Evolutionary conservation across 2,329 filamentous ascomycete genomes (phyloP), one percentile per base, ranked within the genome.

Genomic region (Talaromyces sp.): DNA sequence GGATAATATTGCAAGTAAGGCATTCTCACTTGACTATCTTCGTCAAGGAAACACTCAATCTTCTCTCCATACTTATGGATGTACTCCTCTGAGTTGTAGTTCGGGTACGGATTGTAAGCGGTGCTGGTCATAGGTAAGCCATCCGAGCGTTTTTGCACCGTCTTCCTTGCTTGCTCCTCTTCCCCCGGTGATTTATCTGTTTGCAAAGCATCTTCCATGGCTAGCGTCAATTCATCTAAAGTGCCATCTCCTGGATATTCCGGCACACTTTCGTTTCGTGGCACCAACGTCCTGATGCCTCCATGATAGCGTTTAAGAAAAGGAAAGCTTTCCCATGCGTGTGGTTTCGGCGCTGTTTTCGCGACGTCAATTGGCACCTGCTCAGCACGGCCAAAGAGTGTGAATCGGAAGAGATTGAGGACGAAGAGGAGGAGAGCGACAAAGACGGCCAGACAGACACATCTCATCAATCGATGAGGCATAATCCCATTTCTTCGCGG

Each of bases 221-320:
- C 19, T 24, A 54, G 33, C 33, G 60, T 43, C 35, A 66, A 54
- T 13, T 62, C 76, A 69, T 89, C 87, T 58, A 85, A 83, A 19
- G 64, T 45, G 16, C 73, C 74, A 1, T 84, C 78, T 8, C 84
- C 83, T 1, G 95, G 94, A 73, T 96, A 98, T 73, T 98, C 91
- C 0, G 93, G 89, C 10, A 84, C 81, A 69, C 93, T 94, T 57
- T 91, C 82, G 14, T 83, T 76, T 31, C 87, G 80, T 0, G 87
- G 78, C 0, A 91, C 86, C 67, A 99, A 74, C 0, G 86, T 90
- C 68, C 89, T 85, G 66, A 99, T 84, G 0, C 95, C 95, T 14
- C 93, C 94, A 75, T 97, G 95, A 75, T 97, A 99, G 68, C 93
- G 86, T 66, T 89, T 89, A 67, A 99, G 78, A 72, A 97, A 96